Evolutionary conservation across 768 basidiomycete genomes (phyloP).

Genomic region (Boletus pseudo-olivaceus): DNA sequence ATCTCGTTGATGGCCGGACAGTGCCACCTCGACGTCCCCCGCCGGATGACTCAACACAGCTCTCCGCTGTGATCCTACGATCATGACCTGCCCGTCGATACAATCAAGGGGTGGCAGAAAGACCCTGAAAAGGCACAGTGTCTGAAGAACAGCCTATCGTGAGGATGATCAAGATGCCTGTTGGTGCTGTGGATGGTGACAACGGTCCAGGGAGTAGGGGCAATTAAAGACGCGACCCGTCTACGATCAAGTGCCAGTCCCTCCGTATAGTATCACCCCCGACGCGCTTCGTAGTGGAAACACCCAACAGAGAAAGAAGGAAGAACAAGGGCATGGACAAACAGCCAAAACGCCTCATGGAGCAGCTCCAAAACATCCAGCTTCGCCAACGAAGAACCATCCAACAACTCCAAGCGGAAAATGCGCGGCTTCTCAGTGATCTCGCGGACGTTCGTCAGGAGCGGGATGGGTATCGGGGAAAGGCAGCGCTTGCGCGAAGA

Average conservation of each 20-base stretch:
- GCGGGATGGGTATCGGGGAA: slow-evolving; percentile 23
- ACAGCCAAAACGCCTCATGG: slow-evolving; percentile 16
- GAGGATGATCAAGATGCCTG: not conserved
- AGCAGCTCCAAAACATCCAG: slow-evolving; percentile 25
- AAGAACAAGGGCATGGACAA: not conserved
- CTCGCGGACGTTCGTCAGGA: slow-evolving; percentile 27
- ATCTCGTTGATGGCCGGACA: not conserved
- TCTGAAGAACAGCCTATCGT: not conserved
- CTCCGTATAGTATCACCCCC: not conserved
- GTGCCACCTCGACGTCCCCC: not conserved
- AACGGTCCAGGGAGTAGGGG: not conserved
- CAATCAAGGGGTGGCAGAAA: not conserved
- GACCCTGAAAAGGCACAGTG: not conserved
- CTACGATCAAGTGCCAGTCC: not conserved
- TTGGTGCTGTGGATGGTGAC: not conserved
- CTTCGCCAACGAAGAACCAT: slow-evolving; percentile 23
- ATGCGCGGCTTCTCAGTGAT: slow-evolving; percentile 11
- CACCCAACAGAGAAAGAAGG: not conserved
- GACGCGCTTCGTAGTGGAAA: not conserved
- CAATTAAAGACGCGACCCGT: not conserved
- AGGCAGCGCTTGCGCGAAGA: slow-evolving; percentile 19
- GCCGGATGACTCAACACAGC: not conserved
- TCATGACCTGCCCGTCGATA: not conserved
- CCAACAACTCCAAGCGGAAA: not conserved
- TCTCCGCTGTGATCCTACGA: not conserved